A percentile compares a stretch with the other conserved stretches of the same genome.
Evolutionary conservation across 2,329 filamentous ascomycete species (phyloP).

Genomic region (Thelonectria blattea): DNA sequence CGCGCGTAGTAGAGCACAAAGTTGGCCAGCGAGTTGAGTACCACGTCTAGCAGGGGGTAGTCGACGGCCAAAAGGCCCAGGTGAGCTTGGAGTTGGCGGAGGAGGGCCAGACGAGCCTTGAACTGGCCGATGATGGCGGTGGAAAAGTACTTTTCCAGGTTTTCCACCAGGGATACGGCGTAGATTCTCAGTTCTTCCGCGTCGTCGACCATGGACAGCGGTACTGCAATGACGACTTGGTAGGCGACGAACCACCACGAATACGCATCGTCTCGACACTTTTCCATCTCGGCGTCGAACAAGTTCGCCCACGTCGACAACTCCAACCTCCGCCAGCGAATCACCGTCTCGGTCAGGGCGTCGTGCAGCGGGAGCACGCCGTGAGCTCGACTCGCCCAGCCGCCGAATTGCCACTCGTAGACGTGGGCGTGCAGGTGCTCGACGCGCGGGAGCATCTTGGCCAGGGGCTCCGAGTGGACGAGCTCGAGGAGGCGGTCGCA

Average conservation of each 20-base stretch:
- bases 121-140: slow-evolving; percentile 85
- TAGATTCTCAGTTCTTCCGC: slow-evolving; percentile 67
- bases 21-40: slow-evolving; percentile 73
- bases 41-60: slow-evolving; percentile 60
- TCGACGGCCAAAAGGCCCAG: slow-evolving; percentile 66
- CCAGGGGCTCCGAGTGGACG: slow-evolving; percentile 80
- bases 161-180: slow-evolving; percentile 72
- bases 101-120: slow-evolving; percentile 71
- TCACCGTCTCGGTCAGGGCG: slow-evolving; percentile 77
- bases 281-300: slow-evolving; percentile 81
- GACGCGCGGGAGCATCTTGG: slow-evolving; percentile 82
- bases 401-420: slow-evolving; percentile 89
- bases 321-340: slow-evolving; percentile 90
- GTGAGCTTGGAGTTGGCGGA: slow-evolving; percentile 70
- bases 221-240: slow-evolving; percentile 81
- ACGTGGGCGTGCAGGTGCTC: slow-evolving; percentile 87
- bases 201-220: slow-evolving; percentile 68
- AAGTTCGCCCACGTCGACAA: slow-evolving; percentile 90
- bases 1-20: slow-evolving; percentile 78
- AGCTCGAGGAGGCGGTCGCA: slow-evolving; percentile 80
- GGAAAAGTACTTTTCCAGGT: slow-evolving; percentile 79
- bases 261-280: slow-evolving; percentile 77
- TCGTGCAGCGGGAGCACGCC: slow-evolving; percentile 75
- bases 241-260: slow-evolving; percentile 98
- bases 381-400: slow-evolving; percentile 83